These are phyloP conservation scores for Retiboletus flavoniger DNA, from an alignment of 1,284 basidiomycete species.

Conservation along the genomic window DNA sequence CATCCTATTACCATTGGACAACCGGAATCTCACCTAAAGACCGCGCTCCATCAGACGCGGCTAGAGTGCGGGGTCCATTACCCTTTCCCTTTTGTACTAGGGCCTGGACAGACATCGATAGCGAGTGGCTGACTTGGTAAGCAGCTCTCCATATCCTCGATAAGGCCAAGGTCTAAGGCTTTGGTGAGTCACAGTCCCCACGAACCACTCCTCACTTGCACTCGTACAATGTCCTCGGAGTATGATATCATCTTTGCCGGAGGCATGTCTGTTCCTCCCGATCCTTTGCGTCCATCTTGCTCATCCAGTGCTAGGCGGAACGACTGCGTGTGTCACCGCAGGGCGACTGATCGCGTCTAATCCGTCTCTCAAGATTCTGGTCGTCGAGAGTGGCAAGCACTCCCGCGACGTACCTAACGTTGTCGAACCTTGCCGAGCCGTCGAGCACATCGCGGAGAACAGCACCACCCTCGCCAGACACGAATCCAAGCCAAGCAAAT, in stretches of 20 bases:
- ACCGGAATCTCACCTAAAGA: too few relatives aligned
- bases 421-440: slow-evolving; percentile 5
- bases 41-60: too few relatives aligned
- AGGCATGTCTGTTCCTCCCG: not conserved
- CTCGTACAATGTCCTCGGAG: not conserved
- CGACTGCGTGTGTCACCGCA: not conserved
- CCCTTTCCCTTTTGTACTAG: too few relatives aligned
- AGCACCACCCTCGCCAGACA: slow-evolving; percentile 1
- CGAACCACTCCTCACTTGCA: too few relatives aligned
- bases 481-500: slow-evolving; percentile 1
- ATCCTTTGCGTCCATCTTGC: not conserved
- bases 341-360: not conserved
- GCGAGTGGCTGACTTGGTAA: too few relatives aligned
- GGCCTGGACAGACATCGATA: too few relatives aligned
- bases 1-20: too few relatives aligned
- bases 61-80: too few relatives aligned
- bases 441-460: not conserved
- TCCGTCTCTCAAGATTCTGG: not conserved
- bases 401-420: slow-evolving; percentile 3
- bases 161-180: too few relatives aligned
- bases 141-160: too few relatives aligned
- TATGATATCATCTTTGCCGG: not conserved
- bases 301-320: not conserved
- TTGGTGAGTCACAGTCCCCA: too few relatives aligned
- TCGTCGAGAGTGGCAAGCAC: not conserved